These are phyloP conservation scores for Henckelia pumila DNA, from an alignment of 257 asterid species.

Conservation along the genomic window DNA sequence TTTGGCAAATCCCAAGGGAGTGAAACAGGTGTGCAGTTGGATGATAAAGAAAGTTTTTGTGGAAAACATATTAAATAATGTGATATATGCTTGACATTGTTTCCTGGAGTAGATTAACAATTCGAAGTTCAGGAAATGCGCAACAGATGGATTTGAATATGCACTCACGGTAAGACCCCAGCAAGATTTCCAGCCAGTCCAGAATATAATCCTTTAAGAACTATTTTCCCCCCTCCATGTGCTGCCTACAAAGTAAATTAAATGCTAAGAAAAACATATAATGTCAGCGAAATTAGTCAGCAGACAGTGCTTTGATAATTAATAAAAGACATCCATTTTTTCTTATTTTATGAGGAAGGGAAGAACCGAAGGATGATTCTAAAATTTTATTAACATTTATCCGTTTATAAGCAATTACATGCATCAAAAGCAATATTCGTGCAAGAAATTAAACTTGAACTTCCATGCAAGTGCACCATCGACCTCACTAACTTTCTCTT, in stretches of 20 bases:
- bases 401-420: neutral
- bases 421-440: neutral
- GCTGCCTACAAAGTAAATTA: conserved; percentile 59
- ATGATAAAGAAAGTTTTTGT: neutral
- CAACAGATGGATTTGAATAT: conserved; percentile 19
- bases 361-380: conserved; percentile 14
- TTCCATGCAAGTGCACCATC: conserved; percentile 14
- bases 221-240: conserved; percentile 86
- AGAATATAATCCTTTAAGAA: conserved; percentile 85
- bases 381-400: conserved; percentile 1
- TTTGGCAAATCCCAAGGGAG: neutral
- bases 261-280: conserved; percentile 20
- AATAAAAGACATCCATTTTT: conserved; percentile 17
- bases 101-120: neutral
- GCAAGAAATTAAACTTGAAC: conserved; percentile 1
- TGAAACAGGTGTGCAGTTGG: neutral
- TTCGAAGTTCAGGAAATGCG: conserved; percentile 1
- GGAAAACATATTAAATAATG: no score
- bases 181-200: conserved; percentile 95
- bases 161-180: conserved; percentile 93
- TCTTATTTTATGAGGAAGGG: conserved; percentile 17
- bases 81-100: no score
- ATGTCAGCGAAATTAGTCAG: conserved; percentile 1
- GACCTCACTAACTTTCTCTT: conserved; percentile 8
- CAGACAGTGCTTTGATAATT: conserved; percentile 12